These are phyloP conservation scores for Podospora australis DNA, from an alignment of 495 filamentous ascomycete species.

Conservation along the genomic window DNA sequence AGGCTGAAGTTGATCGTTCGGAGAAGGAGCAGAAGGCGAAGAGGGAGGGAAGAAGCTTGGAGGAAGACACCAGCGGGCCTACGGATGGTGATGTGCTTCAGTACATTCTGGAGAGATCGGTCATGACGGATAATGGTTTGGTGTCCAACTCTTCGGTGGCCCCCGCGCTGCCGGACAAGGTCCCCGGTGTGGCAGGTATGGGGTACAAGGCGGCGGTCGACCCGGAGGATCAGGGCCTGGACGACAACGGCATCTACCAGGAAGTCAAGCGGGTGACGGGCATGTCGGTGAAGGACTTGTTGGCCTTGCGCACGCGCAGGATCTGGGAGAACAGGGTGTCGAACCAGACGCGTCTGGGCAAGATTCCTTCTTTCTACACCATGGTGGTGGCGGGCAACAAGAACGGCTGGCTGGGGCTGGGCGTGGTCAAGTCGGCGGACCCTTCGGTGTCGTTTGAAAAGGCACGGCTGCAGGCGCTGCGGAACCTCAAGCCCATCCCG, in stretches of 20 bases:
- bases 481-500: constrained; percentile 79
- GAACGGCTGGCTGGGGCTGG: constrained; percentile 79
- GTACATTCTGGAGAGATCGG: constrained; percentile 37
- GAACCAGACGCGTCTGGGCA: constrained; percentile 96
- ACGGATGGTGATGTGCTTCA: constrained; percentile 33
- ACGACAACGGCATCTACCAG: constrained; percentile 37
- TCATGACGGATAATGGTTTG: constrained; percentile 28
- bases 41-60: constrained; percentile 40
- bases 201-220: constrained; percentile 45
- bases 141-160: constrained; percentile 36
- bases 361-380: constrained; percentile 64
- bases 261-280: constrained; percentile 64
- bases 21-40: constrained; percentile 45
- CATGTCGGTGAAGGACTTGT: constrained; percentile 51
- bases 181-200: constrained; percentile 37
- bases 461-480: constrained; percentile 67
- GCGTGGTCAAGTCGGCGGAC: constrained; percentile 82
- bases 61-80: constrained; percentile 40
- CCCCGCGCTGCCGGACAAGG: constrained; percentile 35
- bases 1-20: constrained; percentile 14
- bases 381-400: constrained; percentile 77
- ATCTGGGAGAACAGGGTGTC: constrained; percentile 66
- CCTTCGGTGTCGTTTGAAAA: constrained; percentile 53
- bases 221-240: constrained; percentile 36
- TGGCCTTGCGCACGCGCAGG: constrained; percentile 50